A percentile compares a stretch with the other conserved stretches of the same genome.
Conservation (phyloP, 805 yeast species). For the Metschnikowia cubensis region DNA sequence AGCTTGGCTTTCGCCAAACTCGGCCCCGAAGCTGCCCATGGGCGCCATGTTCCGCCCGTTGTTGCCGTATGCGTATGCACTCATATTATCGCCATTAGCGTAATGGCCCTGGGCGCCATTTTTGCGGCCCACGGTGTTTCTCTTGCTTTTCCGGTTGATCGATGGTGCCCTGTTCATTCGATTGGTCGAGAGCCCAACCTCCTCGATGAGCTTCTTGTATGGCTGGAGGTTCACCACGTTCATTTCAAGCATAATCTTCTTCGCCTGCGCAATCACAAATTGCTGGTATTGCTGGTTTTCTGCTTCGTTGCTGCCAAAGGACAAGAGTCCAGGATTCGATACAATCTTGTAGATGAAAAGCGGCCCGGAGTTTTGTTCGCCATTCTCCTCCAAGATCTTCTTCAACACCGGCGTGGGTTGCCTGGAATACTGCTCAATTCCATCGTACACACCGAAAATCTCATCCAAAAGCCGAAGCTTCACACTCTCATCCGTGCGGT, state of each 20-base stretch:
- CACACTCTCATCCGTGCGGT: slow-evolving; percentile 60
- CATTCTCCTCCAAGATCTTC: slow-evolving; percentile 59
- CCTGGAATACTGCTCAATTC: slow-evolving; percentile 14
- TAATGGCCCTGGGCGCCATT: background rate
- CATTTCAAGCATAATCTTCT: slow-evolving; percentile 57
- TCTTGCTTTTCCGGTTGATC: slow-evolving; percentile 24
- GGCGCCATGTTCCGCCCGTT: background rate
- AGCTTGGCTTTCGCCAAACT: background rate
- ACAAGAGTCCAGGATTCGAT: slow-evolving; percentile 59
- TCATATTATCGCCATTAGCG: slow-evolving; percentile 1
- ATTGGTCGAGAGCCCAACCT: slow-evolving; percentile 64
- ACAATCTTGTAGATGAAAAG: slow-evolving; percentile 72
- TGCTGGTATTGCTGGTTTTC: slow-evolving; percentile 40
- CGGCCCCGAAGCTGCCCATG: background rate
- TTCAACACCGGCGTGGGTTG: slow-evolving; percentile 38
- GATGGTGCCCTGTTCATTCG: slow-evolving; percentile 28
- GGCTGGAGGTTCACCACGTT: slow-evolving; percentile 59
- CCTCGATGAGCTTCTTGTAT: slow-evolving; percentile 84
- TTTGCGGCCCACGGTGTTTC: slow-evolving; percentile 3
- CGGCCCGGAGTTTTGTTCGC: slow-evolving; percentile 50
- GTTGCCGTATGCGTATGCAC: slow-evolving; percentile 4
- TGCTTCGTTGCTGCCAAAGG: slow-evolving; percentile 17
- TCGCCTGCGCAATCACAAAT: slow-evolving; percentile 57
- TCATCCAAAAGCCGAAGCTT: slow-evolving; percentile 58
- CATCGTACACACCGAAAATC: slow-evolving; percentile 53